Evolutionary conservation across 2,329 filamentous ascomycete species (phyloP).

Genomic region (Tolypocladium endophyticum): DNA sequence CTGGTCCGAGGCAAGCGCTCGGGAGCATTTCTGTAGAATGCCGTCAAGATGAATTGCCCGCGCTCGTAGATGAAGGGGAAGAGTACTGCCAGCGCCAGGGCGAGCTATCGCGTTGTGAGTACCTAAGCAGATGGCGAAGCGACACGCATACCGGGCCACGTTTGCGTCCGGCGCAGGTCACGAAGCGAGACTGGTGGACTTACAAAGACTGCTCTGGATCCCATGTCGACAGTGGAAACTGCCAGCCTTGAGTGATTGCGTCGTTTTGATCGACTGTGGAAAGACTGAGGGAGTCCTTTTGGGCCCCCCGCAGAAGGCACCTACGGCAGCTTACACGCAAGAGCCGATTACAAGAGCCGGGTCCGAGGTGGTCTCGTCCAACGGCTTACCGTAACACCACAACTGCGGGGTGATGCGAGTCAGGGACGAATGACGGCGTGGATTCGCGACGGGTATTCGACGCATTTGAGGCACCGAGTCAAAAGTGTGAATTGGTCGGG

Average conservation of each 20-base stretch:
- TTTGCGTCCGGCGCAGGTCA: too few relatives aligned
- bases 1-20: slow-evolving; percentile 15
- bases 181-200: neutral
- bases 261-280: neutral
- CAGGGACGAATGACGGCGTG: too few relatives aligned
- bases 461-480: too few relatives aligned
- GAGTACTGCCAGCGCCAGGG: slow-evolving; percentile 3
- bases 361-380: too few relatives aligned
- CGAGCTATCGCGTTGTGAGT: neutral
- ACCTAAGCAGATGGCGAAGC: neutral
- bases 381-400: too few relatives aligned
- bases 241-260: neutral
- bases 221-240: neutral
- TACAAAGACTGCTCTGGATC: neutral
- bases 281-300: neutral
- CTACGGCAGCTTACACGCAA: too few relatives aligned
- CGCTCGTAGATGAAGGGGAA: slow-evolving; percentile 8
- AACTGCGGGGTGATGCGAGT: too few relatives aligned
- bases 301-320: too few relatives aligned
- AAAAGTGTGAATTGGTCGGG: too few relatives aligned
- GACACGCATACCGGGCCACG: neutral
- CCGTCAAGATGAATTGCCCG: slow-evolving; percentile 3
- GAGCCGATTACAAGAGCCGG: too few relatives aligned
- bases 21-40: slow-evolving; percentile 19
- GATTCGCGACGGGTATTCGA: too few relatives aligned